Base-by-base conservation (phyloP, 768 basidiomycete genomes). In the Termitomyces sp. region DNA sequence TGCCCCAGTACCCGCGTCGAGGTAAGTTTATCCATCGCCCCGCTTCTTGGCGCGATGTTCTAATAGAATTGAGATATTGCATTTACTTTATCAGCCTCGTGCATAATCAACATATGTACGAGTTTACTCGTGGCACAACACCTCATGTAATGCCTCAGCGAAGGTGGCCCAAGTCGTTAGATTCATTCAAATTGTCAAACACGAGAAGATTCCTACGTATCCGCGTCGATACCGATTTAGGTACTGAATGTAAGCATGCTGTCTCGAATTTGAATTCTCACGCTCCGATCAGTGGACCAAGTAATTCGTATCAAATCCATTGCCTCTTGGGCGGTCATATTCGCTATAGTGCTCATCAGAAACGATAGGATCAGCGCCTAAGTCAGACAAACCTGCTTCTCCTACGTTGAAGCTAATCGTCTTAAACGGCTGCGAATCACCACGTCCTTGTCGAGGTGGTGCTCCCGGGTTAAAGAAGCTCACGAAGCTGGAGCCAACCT, bases 401-500 rank as follows among this genome's bases (percentile, higher is more conserved):
- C 90, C 93, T 10, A 97, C 77, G 57, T 89, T 86, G 69, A 97
- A 97, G 38, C 81, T 80, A 48, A 95, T 77, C 3, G 85, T 87
- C 71, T 96, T 98, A 77, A 82, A 98, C 0, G 97, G 93, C 46
- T 88, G 80, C 0, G 87, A 87, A 15, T 92, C 89, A 24, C 80
- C 75, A 61, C 84, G 80, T 0, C 94, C 93, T 69, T 98, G 94
- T 30, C 93, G 75, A 5, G 97, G 96, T 2, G 93, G 95, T 7
- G 88, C 88, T 2, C 95, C 95, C 1, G 91, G 85, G 66, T 85
- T 86, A 66, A 98, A 94, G 68, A 98, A 85, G 59, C 93, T 94
- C 22, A 85, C 77, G 59, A 99, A 81, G 64, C 91, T 92, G 9
- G 84, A 78, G 0, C 97, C 96, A 5, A 98, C 94, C 65, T 98